These are phyloP conservation scores for Mrakia blollopis DNA, from an alignment of 768 basidiomycete species.

Conservation along the genomic window DNA sequence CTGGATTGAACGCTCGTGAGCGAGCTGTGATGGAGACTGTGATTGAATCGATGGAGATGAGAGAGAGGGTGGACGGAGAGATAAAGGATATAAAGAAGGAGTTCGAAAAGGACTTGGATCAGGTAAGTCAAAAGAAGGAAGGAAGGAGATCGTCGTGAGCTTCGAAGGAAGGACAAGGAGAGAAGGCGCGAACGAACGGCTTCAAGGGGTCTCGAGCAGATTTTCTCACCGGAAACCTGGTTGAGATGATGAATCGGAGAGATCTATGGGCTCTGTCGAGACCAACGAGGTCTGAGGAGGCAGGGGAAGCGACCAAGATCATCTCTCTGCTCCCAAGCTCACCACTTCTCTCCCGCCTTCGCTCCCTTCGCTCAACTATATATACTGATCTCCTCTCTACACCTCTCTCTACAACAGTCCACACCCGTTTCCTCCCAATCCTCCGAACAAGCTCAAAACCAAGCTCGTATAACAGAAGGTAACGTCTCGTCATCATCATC, in stretches of 20 bases:
- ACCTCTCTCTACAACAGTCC: not conserved
- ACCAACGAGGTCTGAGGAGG: too few relatives aligned
- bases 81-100: not conserved
- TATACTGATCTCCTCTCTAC: not conserved
- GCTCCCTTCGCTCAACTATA: not conserved
- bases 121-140: not conserved
- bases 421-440: not conserved
- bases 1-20: not conserved
- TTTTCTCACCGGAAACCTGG: too few relatives aligned
- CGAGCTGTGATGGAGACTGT: conserved; percentile 11
- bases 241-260: too few relatives aligned
- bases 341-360: not conserved
- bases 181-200: not conserved
- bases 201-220: too few relatives aligned
- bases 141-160: not conserved
- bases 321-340: not conserved
- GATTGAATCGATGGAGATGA: conserved; percentile 17
- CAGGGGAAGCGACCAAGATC: too few relatives aligned
- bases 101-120: not conserved
- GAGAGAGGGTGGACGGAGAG: not conserved
- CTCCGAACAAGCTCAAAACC: not conserved
- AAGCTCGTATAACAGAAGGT: conserved; percentile 11
- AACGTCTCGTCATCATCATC: not conserved
- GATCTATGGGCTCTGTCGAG: too few relatives aligned
- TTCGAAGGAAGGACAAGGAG: not conserved